A percentile compares a stretch with the other conserved stretches of the same genome.
These are phyloP conservation scores for Luzula sylvatica DNA, from an alignment of 176 grass and related monocot species.

Conservation along the genomic window DNA sequence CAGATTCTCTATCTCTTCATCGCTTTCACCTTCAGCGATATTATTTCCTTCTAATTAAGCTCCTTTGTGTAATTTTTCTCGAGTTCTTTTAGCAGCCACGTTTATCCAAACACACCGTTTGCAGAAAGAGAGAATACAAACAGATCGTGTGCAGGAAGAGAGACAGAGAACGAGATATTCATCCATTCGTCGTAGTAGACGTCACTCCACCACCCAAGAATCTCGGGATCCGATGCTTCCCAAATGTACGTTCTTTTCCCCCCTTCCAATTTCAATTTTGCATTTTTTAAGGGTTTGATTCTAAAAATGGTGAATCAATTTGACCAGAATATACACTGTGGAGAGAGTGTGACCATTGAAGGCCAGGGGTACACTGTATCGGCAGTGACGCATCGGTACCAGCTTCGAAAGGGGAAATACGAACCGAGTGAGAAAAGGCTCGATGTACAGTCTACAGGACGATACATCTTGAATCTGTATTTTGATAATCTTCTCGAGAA, in stretches of 20 bases:
- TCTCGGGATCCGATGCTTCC: constrained; percentile 91
- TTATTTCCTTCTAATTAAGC: not conserved
- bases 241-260: constrained; percentile 32
- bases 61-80: not conserved
- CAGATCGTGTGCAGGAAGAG: too few relatives aligned
- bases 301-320: not conserved
- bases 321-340: constrained; percentile 98
- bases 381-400: constrained; percentile 73
- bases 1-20: not conserved
- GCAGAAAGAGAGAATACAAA: constrained; percentile 61
- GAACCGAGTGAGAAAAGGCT: constrained; percentile 93
- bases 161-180: constrained; percentile 43
- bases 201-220: constrained; percentile 74
- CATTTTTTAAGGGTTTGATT: not conserved
- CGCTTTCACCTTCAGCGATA: not conserved
- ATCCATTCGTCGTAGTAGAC: constrained; percentile 87
- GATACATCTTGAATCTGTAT: constrained; percentile 93
- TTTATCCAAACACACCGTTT: constrained; percentile 31
- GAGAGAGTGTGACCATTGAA: constrained; percentile 89
- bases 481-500: constrained; percentile 70
- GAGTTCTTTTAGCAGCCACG: constrained; percentile 22
- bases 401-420: constrained; percentile 83
- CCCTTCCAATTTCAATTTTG: not conserved
- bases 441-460: constrained; percentile 72
- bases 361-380: constrained; percentile 75